These are phyloP conservation scores for Penicillium rolfsii DNA, from an alignment of 2,329 filamentous ascomycete species.

Conservation along the genomic window DNA sequence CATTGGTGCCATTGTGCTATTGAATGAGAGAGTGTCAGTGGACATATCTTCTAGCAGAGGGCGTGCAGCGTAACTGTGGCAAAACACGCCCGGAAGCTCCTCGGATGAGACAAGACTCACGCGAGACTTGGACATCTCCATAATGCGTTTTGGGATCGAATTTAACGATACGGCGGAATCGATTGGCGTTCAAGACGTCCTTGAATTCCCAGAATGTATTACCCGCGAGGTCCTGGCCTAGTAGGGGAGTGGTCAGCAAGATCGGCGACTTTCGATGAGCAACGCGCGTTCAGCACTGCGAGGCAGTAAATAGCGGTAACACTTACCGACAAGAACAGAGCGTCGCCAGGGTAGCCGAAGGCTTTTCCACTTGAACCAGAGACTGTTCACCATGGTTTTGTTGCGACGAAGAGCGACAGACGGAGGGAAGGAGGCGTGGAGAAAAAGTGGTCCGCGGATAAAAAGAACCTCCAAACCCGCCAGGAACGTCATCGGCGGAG, in stretches of 20 bases:
- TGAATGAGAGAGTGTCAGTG: conserved; percentile 21
- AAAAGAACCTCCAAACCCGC: conserved; percentile 9
- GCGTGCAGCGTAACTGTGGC: not conserved
- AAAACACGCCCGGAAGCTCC: conserved; percentile 2
- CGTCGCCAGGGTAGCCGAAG: conserved; percentile 65
- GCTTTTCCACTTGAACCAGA: conserved; percentile 67
- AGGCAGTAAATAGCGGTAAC: conserved; percentile 20
- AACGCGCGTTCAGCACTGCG: not conserved
- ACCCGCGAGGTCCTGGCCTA: conserved; percentile 63
- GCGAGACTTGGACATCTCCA: conserved; percentile 63
- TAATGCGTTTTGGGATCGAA: conserved; percentile 58
- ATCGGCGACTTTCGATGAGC: not conserved
- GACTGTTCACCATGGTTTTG: conserved; percentile 47
- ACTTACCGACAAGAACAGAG: conserved; percentile 59
- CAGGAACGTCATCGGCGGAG: conserved; percentile 34
- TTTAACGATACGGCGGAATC: conserved; percentile 62
- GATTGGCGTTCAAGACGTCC: conserved; percentile 57
- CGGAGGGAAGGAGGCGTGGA: conserved; percentile 15
- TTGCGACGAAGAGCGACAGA: conserved; percentile 17
- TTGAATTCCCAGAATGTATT: conserved; percentile 72
- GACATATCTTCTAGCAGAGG: not conserved
- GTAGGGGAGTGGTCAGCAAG: conserved; percentile 19
- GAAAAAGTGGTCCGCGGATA: conserved; percentile 15
- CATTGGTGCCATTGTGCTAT: conserved; percentile 70
- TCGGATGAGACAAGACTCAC: conserved; percentile 42